These are phyloP conservation scores for Dimargaris xerosporica DNA, from an alignment of 192 early-diverging fungal genomes.

Conservation along the genomic window DNA sequence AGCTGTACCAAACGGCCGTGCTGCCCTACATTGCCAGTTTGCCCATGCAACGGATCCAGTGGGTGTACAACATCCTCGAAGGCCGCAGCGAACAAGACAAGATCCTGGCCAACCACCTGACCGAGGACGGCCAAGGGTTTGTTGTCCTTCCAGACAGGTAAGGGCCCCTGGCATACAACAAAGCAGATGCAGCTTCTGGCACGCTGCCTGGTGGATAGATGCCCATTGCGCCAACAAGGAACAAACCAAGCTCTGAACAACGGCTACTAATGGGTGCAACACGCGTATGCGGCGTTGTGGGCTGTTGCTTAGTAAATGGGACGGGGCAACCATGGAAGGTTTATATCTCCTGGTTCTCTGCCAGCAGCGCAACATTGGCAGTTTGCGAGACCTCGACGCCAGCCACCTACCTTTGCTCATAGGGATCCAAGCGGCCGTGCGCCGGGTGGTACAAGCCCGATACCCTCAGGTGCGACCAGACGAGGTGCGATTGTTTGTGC, in stretches of 20 bases:
- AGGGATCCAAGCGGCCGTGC: constrained; percentile 37
- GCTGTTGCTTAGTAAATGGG: constrained; percentile 45
- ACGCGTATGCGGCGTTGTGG: not conserved
- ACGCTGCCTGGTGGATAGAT: too few species aligned
- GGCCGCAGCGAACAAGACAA: constrained; percentile 46
- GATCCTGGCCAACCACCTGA: constrained; percentile 41
- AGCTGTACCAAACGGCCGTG: constrained; percentile 33
- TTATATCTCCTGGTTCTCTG: constrained; percentile 54
- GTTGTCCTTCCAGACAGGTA: constrained; percentile 61
- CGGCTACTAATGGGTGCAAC: too few species aligned
- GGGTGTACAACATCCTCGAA: constrained; percentile 64
- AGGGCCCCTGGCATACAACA: not conserved
- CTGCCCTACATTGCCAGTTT: constrained; percentile 45
- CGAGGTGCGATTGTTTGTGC: constrained; percentile 51
- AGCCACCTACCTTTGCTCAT: constrained; percentile 45
- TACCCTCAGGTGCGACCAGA: constrained; percentile 34
- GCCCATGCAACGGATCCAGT: constrained; percentile 42
- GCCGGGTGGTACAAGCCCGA: constrained; percentile 22
- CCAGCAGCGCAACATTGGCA: constrained; percentile 33
- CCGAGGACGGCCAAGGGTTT: constrained; percentile 42
- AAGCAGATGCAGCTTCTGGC: too few species aligned
- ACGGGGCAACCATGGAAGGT: constrained; percentile 34
- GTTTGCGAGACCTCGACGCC: constrained; percentile 41
- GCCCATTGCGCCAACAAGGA: too few species aligned
- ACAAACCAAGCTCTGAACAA: too few species aligned